Evolutionary conservation across 176 grass and related monocot species (phyloP).

Genomic region (Triticum monococcum): DNA sequence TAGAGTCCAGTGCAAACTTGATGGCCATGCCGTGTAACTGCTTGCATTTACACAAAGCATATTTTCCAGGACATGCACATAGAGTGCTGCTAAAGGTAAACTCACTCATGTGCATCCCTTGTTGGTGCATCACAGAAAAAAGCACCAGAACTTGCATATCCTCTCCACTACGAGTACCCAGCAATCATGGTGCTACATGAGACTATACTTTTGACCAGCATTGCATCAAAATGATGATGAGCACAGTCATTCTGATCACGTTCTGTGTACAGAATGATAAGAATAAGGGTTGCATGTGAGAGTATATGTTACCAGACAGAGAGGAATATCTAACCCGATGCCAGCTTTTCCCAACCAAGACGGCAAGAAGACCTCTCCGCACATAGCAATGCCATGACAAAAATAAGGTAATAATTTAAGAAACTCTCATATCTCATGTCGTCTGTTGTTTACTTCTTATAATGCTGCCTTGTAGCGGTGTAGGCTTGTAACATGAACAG

Average conservation of each 20-base stretch:
- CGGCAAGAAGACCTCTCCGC: constrained; percentile 30
- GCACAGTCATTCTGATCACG: constrained; percentile 42
- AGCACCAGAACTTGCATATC: constrained; percentile 37
- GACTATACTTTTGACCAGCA: constrained; percentile 49
- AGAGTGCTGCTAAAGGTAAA: constrained; percentile 60
- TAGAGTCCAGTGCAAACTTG: constrained; percentile 44
- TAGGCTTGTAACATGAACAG: neutral
- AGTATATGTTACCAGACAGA: constrained; percentile 49
- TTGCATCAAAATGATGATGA: constrained; percentile 49
- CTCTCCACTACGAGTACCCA: constrained; percentile 40
- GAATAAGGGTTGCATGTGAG: constrained; percentile 51
- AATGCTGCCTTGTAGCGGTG: neutral
- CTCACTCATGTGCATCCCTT: constrained; percentile 44
- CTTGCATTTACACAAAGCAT: constrained; percentile 42
- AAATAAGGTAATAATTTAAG: neutral
- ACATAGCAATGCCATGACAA: constrained; percentile 36
- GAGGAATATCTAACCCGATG: constrained; percentile 55
- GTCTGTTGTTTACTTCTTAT: neutral
- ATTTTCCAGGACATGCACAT: constrained; percentile 49
- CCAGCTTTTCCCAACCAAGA: constrained; percentile 46
- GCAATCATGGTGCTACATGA: constrained; percentile 73
- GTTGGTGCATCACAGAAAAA: constrained; percentile 57
- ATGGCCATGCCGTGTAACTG: constrained; percentile 44
- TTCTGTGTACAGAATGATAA: constrained; percentile 60
- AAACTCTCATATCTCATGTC: neutral